A percentile compares a stretch with the other conserved stretches of the same genome.
Conservation (phyloP, 352 stramenopile genomes). For the Pythium rishiriense region DNA sequence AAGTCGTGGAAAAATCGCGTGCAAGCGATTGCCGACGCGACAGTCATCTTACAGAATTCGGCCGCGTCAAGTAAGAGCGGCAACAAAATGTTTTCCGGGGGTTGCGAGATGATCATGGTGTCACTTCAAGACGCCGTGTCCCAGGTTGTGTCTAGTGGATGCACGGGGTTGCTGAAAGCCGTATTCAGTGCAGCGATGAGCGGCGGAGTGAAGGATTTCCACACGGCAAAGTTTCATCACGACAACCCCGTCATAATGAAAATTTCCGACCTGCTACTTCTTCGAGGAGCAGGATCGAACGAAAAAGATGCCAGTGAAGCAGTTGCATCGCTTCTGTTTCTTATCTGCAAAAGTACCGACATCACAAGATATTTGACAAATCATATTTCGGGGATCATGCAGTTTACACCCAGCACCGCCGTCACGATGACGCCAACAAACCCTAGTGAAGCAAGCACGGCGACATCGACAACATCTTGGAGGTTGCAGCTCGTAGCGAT, state of each 20-base stretch:
- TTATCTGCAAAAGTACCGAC: slow-evolving; percentile 81
- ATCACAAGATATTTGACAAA: slow-evolving; percentile 58
- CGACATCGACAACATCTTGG: slow-evolving; percentile 39
- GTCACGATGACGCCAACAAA: slow-evolving; percentile 29
- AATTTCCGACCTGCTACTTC: slow-evolving; percentile 48
- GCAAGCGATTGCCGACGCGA: slow-evolving; percentile 54
- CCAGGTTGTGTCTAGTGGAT: slow-evolving; percentile 65
- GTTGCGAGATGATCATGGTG: slow-evolving; percentile 58
- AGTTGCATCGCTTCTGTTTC: slow-evolving; percentile 68
- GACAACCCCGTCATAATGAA: slow-evolving; percentile 46
- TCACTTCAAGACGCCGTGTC: slow-evolving; percentile 61
- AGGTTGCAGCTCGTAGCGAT: slow-evolving; percentile 72
- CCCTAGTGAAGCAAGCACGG: slow-evolving; percentile 3
- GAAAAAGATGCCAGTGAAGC: slow-evolving; percentile 82
- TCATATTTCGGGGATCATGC: slow-evolving; percentile 56
- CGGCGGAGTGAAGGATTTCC: slow-evolving; percentile 49
- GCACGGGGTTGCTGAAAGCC: slow-evolving; percentile 57
- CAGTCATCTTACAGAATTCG: slow-evolving; percentile 46
- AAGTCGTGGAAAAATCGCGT: slow-evolving; percentile 66
- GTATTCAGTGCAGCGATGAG: slow-evolving; percentile 59
- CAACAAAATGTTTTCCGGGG: slow-evolving; percentile 63
- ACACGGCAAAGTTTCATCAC: slow-evolving; percentile 56
- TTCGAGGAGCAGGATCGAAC: slow-evolving; percentile 59
- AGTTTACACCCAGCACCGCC: slow-evolving; percentile 19
- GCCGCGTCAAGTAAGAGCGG: slow-evolving; percentile 34